phyloP scores from a whole-genome alignment of 2,329 filamentous ascomycete species.

The Pyrenophora seminiperda region DNA sequence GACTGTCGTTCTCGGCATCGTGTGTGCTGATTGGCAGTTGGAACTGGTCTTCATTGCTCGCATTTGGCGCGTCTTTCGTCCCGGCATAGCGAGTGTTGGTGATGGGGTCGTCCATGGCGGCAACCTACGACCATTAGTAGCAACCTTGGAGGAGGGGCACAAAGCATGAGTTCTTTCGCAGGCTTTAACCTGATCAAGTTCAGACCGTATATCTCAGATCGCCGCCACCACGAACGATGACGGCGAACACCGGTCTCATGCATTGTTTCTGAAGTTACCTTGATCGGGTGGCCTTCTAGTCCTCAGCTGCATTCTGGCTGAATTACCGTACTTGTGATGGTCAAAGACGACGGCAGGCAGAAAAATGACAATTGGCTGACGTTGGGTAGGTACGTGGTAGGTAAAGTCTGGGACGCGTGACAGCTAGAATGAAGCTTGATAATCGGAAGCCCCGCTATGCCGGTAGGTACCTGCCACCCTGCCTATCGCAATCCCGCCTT shows the following conservation, averaged over 20 bases:
- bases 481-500: constrained; percentile 1
- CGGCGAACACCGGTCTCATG: constrained; percentile 48
- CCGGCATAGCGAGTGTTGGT: constrained; percentile 14
- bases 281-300: constrained; percentile 44
- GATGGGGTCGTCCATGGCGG: constrained; percentile 25
- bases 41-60: constrained; percentile 5
- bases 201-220: constrained; percentile 61
- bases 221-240: constrained; percentile 8
- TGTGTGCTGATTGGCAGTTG: constrained; percentile 26
- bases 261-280: constrained; percentile 43
- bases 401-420: not conserved
- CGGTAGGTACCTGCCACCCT: too few species aligned
- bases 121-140: constrained; percentile 46
- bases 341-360: not conserved
- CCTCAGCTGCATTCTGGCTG: constrained; percentile 39
- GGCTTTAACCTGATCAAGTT: constrained; percentile 61
- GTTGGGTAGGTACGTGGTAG: too few species aligned
- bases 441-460: not conserved
- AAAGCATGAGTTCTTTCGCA: constrained; percentile 61
- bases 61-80: constrained; percentile 31
- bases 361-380: not conserved
- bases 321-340: constrained; percentile 33
- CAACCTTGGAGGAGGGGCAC: constrained; percentile 27
- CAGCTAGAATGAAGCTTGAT: not conserved
- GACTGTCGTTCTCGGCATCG: not conserved